Percentiles rank a stretch among this genome's conserved stretches.
Evolutionary conservation across 164 flowering plant species (phyloP).

Genomic region (Santalum album): DNA sequence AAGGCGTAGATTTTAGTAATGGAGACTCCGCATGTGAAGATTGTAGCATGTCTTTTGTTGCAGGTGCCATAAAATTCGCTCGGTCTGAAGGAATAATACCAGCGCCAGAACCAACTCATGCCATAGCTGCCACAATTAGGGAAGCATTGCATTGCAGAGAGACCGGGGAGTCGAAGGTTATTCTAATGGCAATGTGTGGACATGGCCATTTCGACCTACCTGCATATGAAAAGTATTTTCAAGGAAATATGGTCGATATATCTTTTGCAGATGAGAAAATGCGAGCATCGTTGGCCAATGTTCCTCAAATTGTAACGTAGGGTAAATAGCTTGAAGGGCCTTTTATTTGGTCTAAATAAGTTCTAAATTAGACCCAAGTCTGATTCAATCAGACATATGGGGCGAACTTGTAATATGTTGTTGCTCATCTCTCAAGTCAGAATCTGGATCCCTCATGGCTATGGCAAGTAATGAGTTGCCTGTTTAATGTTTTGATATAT

Average conservation of each 20-base stretch:
- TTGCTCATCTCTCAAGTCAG: too few relatives aligned
- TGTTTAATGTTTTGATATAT: too few relatives aligned
- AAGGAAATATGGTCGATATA: slow-evolving; percentile 74
- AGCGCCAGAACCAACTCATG: slow-evolving; percentile 97
- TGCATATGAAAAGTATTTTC: slow-evolving; percentile 81
- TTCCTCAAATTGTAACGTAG: slow-evolving; percentile 34
- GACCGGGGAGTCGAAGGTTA: slow-evolving; percentile 81
- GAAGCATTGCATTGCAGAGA: slow-evolving; percentile 82
- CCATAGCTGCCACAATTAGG: slow-evolving; percentile 90
- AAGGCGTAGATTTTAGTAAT: too few relatives aligned
- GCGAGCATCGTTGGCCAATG: slow-evolving; percentile 43
- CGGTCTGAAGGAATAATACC: slow-evolving; percentile 84
- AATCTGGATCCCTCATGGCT: too few relatives aligned
- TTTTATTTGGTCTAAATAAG: too few relatives aligned
- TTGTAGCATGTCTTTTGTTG: neutral
- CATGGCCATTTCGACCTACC: slow-evolving; percentile 97
- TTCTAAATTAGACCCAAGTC: too few relatives aligned
- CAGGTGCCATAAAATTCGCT: slow-evolving; percentile 91
- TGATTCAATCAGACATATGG: too few relatives aligned
- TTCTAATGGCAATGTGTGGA: slow-evolving; percentile 92
- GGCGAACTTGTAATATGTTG: too few relatives aligned
- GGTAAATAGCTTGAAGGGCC: neutral
- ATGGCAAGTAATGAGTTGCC: too few relatives aligned
- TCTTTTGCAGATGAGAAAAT: slow-evolving; percentile 54
- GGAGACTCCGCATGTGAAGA: too few relatives aligned